These are phyloP conservation scores for Candolleomyces eurysporus DNA, from an alignment of 768 basidiomycete genomes.

Conservation along the genomic window DNA sequence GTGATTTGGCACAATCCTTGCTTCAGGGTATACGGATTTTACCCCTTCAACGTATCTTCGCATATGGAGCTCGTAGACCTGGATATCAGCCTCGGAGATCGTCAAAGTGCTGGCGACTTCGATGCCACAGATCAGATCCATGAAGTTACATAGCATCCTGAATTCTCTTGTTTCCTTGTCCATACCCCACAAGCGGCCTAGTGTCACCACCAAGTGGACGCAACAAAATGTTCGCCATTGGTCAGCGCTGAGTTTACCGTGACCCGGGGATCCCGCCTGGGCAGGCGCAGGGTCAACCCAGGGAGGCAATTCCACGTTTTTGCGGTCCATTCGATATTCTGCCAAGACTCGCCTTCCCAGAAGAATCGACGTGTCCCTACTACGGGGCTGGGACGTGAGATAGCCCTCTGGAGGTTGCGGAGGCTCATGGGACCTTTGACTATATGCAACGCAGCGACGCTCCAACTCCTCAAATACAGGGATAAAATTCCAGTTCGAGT, in stretches of 20 bases:
- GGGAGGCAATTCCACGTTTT: conserved; percentile 18
- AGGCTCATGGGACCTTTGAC: no score
- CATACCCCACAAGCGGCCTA: conserved; percentile 33
- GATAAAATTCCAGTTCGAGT: no score
- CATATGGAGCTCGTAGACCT: conserved; percentile 26
- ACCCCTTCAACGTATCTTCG: conserved; percentile 29
- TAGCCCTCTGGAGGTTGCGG: no score
- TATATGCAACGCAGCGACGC: no score
- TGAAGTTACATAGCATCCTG: conserved; percentile 28
- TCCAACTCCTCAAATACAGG: no score
- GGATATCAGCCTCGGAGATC: conserved; percentile 18
- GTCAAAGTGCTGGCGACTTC: conserved; percentile 23
- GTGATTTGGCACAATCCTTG: conserved; percentile 31
- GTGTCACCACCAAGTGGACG: conserved; percentile 33
- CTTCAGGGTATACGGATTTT: conserved; percentile 26
- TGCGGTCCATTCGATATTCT: no score
- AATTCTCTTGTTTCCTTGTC: conserved; percentile 8
- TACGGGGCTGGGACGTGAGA: no score
- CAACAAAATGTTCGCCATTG: conserved; percentile 34
- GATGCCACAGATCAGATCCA: conserved; percentile 33
- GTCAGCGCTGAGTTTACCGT: conserved; percentile 31
- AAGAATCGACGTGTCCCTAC: no score
- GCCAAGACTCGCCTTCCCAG: no score
- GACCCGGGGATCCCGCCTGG: conserved; percentile 10
- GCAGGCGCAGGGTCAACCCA: conserved; percentile 15